Evolutionary conservation across 805 yeast species (phyloP).

Genomic region (Blastobotrys robertii): DNA sequence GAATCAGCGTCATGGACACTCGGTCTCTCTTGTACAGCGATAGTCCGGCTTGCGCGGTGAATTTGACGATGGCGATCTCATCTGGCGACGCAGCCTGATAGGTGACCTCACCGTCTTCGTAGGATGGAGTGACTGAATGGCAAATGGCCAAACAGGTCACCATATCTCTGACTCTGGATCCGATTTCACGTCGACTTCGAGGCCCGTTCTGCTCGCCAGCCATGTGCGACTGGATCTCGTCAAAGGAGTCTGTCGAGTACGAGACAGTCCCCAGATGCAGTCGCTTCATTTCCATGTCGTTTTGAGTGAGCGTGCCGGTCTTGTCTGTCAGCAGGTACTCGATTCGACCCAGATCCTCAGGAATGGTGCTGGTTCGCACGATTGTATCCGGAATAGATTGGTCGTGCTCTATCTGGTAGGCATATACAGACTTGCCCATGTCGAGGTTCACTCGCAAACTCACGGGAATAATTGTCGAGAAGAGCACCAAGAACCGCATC

Average conservation of each 20-base stretch:
- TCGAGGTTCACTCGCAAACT: constrained; percentile 90
- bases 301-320: constrained; percentile 95
- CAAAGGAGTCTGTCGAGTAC: constrained; percentile 86
- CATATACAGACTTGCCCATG: constrained; percentile 91
- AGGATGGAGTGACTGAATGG: constrained; percentile 93
- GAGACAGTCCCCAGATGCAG: constrained; percentile 88
- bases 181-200: constrained; percentile 56
- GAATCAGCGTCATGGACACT: constrained; percentile 56
- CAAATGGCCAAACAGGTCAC: constrained; percentile 82
- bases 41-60: constrained; percentile 79
- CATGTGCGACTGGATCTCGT: constrained; percentile 69
- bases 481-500: constrained; percentile 80
- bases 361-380: constrained; percentile 94
- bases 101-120: constrained; percentile 61
- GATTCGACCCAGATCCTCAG: constrained; percentile 94
- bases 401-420: constrained; percentile 90
- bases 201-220: constrained; percentile 20
- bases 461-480: constrained; percentile 94
- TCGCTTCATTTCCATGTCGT: constrained; percentile 94
- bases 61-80: constrained; percentile 92
- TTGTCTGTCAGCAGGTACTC: constrained; percentile 89
- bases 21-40: constrained; percentile 77
- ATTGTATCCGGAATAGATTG: constrained; percentile 69
- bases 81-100: constrained; percentile 99
- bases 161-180: constrained; percentile 68